These are phyloP conservation scores for Zasmidium cellare DNA, from an alignment of 2,329 filamentous ascomycete species.

Conservation along the genomic window DNA sequence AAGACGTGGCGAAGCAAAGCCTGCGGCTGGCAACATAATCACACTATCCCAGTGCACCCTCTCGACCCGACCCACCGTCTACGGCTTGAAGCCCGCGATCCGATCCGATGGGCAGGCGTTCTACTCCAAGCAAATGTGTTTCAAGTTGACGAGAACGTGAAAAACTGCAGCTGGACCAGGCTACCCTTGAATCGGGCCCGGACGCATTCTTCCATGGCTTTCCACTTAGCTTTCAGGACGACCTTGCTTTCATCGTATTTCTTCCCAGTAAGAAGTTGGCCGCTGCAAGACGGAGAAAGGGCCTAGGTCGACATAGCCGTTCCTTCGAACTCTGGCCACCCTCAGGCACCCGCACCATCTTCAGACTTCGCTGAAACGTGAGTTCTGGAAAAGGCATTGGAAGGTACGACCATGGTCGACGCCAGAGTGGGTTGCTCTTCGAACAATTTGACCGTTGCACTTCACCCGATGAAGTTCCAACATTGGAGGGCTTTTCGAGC, in stretches of 20 bases:
- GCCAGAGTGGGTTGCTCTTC: neutral
- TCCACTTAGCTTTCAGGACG: constrained; percentile 3
- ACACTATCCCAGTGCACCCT: neutral
- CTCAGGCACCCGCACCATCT: constrained; percentile 4
- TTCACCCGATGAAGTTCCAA: neutral
- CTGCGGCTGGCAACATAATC: neutral
- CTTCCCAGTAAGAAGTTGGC: constrained; percentile 11
- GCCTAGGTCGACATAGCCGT: constrained; percentile 4
- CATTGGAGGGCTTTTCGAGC: neutral
- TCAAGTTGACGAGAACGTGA: constrained; percentile 3
- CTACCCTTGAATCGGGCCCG: constrained; percentile 1
- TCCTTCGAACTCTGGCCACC: constrained; percentile 1
- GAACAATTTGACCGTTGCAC: neutral
- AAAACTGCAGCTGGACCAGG: neutral
- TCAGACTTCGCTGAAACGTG: neutral
- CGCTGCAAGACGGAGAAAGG: neutral
- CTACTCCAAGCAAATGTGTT: constrained; percentile 1
- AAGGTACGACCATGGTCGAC: neutral
- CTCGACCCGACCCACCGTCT: neutral
- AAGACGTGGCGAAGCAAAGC: neutral
- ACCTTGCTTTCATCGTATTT: constrained; percentile 8
- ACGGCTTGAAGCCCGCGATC: neutral
- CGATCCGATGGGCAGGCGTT: constrained; percentile 4
- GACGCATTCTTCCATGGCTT: neutral
- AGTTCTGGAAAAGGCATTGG: neutral